phyloP scores from a whole-genome alignment of 164 flowering plant species.

The Nymphaea thermarum region DNA sequence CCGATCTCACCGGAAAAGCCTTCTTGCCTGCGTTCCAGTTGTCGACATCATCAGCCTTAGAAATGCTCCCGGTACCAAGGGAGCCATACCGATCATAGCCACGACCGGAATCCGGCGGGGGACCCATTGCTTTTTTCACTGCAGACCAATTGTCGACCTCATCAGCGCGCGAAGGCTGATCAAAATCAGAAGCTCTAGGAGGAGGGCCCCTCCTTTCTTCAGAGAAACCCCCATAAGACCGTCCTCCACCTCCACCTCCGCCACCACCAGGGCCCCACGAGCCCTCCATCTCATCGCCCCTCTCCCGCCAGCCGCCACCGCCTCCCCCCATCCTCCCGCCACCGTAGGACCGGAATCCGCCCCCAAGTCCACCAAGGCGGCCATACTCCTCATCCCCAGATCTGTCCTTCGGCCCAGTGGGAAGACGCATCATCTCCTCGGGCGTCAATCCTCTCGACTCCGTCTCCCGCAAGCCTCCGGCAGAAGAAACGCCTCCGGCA shows the following conservation, averaged over 20 bases:
- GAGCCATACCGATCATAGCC: slow-evolving; percentile 33
- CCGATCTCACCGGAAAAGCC: slow-evolving; percentile 22
- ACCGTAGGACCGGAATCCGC: slow-evolving; percentile 52
- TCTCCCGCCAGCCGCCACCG: slow-evolving; percentile 11
- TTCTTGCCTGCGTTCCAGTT: slow-evolving; percentile 63
- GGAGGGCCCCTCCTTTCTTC: slow-evolving; percentile 31
- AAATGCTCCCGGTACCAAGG: slow-evolving; percentile 30
- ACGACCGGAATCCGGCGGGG: slow-evolving; percentile 24
- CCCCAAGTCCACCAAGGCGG: slow-evolving; percentile 36
- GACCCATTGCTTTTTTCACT: slow-evolving; percentile 30
- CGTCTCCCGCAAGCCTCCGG: slow-evolving; percentile 9
- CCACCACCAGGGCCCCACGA: not conserved
- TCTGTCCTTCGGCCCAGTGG: slow-evolving; percentile 68
- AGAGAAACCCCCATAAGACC: slow-evolving; percentile 58
- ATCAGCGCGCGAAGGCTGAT: slow-evolving; percentile 67
- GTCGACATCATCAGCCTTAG: slow-evolving; percentile 74
- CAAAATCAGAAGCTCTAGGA: slow-evolving; percentile 56
- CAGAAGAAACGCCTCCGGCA: slow-evolving; percentile 12
- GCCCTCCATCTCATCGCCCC: not conserved
- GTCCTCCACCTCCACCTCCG: slow-evolving; percentile 7
- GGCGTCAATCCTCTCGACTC: slow-evolving; percentile 41
- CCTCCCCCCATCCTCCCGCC: slow-evolving; percentile 13
- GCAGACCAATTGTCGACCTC: slow-evolving; percentile 77
- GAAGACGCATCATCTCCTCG: slow-evolving; percentile 54
- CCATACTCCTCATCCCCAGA: slow-evolving; percentile 47